Base-by-base conservation (phyloP, 2,329 filamentous ascomycete genomes). In the Diaporthe destruens region DNA sequence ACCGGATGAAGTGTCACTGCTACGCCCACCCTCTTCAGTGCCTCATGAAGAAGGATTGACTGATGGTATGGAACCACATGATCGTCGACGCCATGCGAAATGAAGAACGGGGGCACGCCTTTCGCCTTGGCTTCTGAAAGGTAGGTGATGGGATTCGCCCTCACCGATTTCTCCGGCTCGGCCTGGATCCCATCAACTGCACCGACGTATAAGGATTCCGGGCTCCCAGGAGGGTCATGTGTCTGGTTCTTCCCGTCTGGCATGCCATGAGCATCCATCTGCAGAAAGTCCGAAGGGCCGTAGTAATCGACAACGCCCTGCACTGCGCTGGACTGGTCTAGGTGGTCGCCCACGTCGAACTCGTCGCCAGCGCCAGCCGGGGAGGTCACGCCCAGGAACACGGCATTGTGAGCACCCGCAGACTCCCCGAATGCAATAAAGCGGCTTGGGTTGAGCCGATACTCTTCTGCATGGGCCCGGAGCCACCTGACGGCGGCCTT, bases 401-500 rank as follows among this genome's bases (percentile, higher is more conserved):
- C 49, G 20, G 66, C 70, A 12, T 74, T 70, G 59, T 74, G 72
- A 11, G 63, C 72, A 16, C 72, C 72, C 8, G 72, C 72, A n/a
- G 72, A 74, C 36, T 74, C 72, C 12, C 72, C 72, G 29, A 71
- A 72, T 36, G 72, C 72, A 34, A 74, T 47, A 14, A 74, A 59
- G 23, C 72, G 72, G 4, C 42, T 44, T 5, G 72, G 29, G 32
- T 74, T 59, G 29, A 74, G 70, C 18, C 47, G 39, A 25, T 74
- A 66, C 44, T 72, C 51, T 7, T 32, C 16, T 3, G 72, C 70
- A 36, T 74, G 72, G 29, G 66, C 72, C 39, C 72, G 65, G 18
- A 74, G 65, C 72, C 72, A 74, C 36, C 72, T 53, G 57, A 74
- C 70, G 18, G 72, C 72, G n/a, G 72, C 55, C 42, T 74, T 74